Evolutionary conservation across 768 basidiomycete genomes (phyloP).

Genomic region (Artomyces pyxidatus): DNA sequence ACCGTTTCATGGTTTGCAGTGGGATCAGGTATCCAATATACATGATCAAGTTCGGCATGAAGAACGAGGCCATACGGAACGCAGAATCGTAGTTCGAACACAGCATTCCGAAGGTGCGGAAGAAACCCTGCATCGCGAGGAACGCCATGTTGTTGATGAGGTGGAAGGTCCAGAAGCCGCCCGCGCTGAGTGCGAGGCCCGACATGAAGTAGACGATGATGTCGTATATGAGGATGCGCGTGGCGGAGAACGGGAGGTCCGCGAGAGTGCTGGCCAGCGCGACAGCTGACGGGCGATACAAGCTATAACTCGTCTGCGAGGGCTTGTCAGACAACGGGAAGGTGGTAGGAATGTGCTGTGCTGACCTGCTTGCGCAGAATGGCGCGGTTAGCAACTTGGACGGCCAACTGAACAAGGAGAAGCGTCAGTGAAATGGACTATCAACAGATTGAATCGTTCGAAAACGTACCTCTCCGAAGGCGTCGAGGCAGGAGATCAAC

Average conservation of each 20-base stretch:
- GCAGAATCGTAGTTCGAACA: constrained; percentile 47
- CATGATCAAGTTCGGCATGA: constrained; percentile 69
- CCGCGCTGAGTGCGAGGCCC: constrained; percentile 33
- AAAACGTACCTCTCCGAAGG: constrained; percentile 54
- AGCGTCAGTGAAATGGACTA: background rate
- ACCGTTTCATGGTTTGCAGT: constrained; percentile 62
- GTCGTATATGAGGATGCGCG: constrained; percentile 51
- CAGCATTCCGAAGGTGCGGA: constrained; percentile 60
- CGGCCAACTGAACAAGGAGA: no score
- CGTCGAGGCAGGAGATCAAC: constrained; percentile 60
- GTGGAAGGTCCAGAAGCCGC: constrained; percentile 50
- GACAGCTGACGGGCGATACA: constrained; percentile 60
- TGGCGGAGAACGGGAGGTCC: constrained; percentile 62
- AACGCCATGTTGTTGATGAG: constrained; percentile 58
- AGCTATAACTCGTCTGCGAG: constrained; percentile 43
- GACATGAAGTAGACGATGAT: constrained; percentile 66
- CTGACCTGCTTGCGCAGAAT: constrained; percentile 57
- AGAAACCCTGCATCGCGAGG: constrained; percentile 77
- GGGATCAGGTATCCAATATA: constrained; percentile 70
- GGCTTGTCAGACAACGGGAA: background rate
- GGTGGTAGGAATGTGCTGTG: constrained; percentile 7
- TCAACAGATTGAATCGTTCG: background rate
- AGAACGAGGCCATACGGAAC: constrained; percentile 51
- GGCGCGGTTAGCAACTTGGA: constrained; percentile 75
- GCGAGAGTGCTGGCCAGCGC: constrained; percentile 60